Conservation (phyloP, 2,329 filamentous ascomycete genomes). For the Claviceps paspali region DNA sequence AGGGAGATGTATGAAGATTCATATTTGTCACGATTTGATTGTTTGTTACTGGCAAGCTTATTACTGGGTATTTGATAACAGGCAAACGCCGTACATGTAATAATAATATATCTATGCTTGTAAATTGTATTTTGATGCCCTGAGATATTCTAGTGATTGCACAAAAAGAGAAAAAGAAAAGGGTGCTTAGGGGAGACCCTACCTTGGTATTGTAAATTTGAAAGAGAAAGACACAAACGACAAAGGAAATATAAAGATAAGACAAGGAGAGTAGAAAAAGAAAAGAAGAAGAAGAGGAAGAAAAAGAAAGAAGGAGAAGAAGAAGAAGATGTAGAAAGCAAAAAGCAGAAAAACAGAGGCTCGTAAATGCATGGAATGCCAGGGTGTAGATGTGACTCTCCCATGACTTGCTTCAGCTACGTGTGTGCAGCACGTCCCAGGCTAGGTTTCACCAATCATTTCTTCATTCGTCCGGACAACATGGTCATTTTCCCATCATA, state of each 20-base stretch:
- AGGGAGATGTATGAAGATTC: too few species aligned
- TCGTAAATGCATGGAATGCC: not conserved
- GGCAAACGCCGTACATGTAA: too few species aligned
- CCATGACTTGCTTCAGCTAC: not conserved
- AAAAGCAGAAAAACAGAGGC: not conserved
- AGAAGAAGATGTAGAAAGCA: too few species aligned
- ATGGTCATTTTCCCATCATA: not conserved
- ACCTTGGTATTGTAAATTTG: too few species aligned
- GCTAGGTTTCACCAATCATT: not conserved
- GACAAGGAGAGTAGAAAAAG: not conserved
- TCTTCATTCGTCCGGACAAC: not conserved
- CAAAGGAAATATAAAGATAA: not conserved
- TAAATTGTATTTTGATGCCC: too few species aligned
- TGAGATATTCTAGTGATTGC: too few species aligned
- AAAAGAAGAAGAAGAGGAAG: not conserved
- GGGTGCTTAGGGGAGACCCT: too few species aligned
- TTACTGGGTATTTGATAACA: too few species aligned
- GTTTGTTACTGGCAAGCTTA: not conserved
- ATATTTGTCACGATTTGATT: not conserved
- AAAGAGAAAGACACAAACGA: not conserved
- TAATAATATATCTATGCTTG: too few species aligned
- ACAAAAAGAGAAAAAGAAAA: too few species aligned
- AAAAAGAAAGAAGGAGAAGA: not conserved
- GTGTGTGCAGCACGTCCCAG: not conserved
- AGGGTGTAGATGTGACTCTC: not conserved